Conservation (phyloP, 2,329 filamentous ascomycete species). For the Triangularia setosa region DNA sequence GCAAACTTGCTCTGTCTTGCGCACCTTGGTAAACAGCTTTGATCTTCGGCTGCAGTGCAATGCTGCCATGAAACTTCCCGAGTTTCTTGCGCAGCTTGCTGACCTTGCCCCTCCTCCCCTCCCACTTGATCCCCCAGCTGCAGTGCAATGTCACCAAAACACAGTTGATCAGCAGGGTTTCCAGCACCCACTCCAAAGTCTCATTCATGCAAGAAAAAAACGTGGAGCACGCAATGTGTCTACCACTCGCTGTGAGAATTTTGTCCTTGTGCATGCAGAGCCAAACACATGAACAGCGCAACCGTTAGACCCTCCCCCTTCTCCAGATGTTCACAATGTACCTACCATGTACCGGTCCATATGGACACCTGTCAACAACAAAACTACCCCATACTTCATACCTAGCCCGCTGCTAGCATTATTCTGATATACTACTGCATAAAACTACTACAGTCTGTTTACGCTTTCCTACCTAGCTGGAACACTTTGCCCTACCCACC, state of each 20-base stretch:
- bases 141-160: background rate
- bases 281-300: background rate
- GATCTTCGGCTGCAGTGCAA: background rate
- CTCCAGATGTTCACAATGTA: background rate
- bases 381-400: background rate
- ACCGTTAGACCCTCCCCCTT: background rate
- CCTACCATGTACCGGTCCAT: background rate
- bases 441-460: background rate
- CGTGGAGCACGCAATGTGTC: background rate
- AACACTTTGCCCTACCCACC: background rate
- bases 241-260: background rate
- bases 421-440: background rate
- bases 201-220: background rate
- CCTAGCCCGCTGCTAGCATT: background rate
- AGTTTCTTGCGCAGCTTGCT: background rate
- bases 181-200: background rate
- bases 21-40: background rate
- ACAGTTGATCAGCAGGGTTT: background rate
- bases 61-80: background rate
- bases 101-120: background rate
- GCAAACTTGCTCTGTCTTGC: conserved; percentile 6
- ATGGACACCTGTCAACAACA: background rate
- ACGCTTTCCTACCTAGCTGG: background rate
- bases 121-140: background rate
- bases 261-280: background rate